Percentiles rank a stretch among this genome's conserved stretches.
phyloP scores from a whole-genome alignment of 164 flowering plant species.

The Kingdonia uniflora region DNA sequence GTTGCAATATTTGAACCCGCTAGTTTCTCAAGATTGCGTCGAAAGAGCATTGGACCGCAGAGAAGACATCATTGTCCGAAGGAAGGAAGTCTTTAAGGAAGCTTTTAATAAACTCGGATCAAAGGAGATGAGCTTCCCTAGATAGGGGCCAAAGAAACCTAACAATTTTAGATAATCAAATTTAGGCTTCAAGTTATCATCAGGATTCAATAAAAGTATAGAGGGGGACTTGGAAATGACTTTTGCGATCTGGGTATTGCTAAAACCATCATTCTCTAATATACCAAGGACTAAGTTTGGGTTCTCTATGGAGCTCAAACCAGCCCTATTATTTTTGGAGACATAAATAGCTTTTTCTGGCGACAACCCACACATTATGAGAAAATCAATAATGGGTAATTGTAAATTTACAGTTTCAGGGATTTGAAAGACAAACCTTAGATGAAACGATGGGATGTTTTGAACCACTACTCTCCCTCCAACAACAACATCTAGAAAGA shows the following conservation, averaged over 20 bases:
- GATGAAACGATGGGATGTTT: no score
- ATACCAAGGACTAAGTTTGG: no score
- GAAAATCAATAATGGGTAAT: not conserved
- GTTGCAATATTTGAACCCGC: constrained; percentile 6
- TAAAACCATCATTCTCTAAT: no score
- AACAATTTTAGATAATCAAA: constrained; percentile 10
- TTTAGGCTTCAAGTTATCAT: not conserved
- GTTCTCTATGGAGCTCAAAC: no score
- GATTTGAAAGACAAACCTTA: no score
- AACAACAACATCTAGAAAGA: no score
- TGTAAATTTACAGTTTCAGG: no score
- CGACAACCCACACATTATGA: constrained; percentile 8
- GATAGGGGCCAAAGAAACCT: constrained; percentile 9
- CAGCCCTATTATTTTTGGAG: no score
- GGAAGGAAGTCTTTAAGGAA: constrained; percentile 6
- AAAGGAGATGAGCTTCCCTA: not conserved
- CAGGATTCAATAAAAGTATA: not conserved
- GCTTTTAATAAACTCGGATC: constrained; percentile 4
- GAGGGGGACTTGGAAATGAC: not conserved
- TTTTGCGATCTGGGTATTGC: no score
- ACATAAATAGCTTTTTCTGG: not conserved
- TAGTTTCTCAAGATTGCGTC: not conserved
- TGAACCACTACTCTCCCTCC: no score
- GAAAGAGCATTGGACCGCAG: not conserved
- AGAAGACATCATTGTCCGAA: not conserved